Conservation (phyloP, 2,329 filamentous ascomycete genomes). For the Mariannaea sp. region DNA sequence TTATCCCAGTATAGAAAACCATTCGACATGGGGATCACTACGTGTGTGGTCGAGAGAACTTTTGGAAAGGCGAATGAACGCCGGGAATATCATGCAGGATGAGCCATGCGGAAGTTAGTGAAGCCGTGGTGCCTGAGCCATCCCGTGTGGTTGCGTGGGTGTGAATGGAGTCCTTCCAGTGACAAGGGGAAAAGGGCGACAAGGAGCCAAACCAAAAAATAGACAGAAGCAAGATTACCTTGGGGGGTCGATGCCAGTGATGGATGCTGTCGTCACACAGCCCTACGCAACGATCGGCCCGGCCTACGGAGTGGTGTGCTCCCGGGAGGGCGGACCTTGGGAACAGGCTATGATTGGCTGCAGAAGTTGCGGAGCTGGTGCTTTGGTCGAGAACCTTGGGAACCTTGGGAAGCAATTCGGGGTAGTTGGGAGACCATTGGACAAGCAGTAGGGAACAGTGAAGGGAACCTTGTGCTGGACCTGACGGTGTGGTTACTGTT, state of each 20-base stretch:
- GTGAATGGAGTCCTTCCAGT: conserved; percentile 8
- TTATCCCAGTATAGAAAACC: background rate
- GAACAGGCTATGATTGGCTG: conserved; percentile 25
- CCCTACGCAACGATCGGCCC: conserved; percentile 38
- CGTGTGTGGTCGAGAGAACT: background rate
- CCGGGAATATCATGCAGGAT: background rate
- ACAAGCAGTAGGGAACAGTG: background rate
- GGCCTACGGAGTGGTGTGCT: conserved; percentile 18
- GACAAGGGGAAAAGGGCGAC: conserved; percentile 1
- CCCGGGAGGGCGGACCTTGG: conserved; percentile 27
- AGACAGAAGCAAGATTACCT: background rate
- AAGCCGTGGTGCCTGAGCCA: conserved; percentile 16
- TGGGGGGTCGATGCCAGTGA: conserved; percentile 9
- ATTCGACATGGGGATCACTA: conserved; percentile 2
- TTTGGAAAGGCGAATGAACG: background rate
- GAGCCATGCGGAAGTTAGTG: conserved; percentile 14
- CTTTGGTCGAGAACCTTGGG: conserved; percentile 10
- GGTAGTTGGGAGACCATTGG: conserved; percentile 11
- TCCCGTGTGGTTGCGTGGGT: conserved; percentile 19
- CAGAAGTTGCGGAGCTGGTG: conserved; percentile 6
- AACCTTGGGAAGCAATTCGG: conserved; percentile 6
- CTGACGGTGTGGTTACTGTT: background rate
- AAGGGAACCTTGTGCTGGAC: background rate
- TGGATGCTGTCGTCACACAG: conserved; percentile 38
- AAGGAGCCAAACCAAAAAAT: background rate